Evolutionary conservation across 805 yeast species (phyloP), one percentile per base, ranked within the genome.

Genomic region (Hanseniaspora occidentalis): DNA sequence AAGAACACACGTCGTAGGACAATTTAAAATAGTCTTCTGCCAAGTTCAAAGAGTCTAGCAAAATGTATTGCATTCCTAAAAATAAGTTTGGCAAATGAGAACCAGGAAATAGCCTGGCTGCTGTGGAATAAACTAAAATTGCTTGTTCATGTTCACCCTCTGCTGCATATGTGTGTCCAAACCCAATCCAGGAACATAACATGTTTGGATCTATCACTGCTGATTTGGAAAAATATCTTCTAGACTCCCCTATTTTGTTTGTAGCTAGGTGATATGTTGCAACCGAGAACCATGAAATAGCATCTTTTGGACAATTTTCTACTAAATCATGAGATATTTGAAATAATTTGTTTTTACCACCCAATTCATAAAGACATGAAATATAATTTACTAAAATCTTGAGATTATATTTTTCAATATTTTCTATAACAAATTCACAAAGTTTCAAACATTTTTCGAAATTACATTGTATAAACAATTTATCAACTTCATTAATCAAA

Each of bases 111-210:
- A 88, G 69, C 45, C 96, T 66, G 1, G 95, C 85, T 0, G 96
- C 96, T 10, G 95, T 88, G 1, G 97, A 88, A 60, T 88, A 92
- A 0, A 97, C 97, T 42, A 96, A 81, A 18, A 92, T 81, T 1
- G 97, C 97, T 60, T 92, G 97, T 57, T 92, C 99, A 57, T 92
- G 96, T 60, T 92, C 99, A n/a, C 96, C 94, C 57, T 92, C 98
- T 2, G 84, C 79, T 0, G 96, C 96, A 71, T 88, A 92, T 0
- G 97, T 88, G 53, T 89, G 97, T 1, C 97, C 97, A 64, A 92
- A 92, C 2, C 96, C 98, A 25, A 92, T 77, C 98, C 98, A 92
- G 1, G 97, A 95, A 39, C 84, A 89, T 0, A 92, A 94, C 62
- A 84, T 86, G 48, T 79, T 83, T 2, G 98, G 94, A 51, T 85